Evolutionary conservation across 2,329 filamentous ascomycete genomes (phyloP).

Genomic region (Claviceps digitariae): DNA sequence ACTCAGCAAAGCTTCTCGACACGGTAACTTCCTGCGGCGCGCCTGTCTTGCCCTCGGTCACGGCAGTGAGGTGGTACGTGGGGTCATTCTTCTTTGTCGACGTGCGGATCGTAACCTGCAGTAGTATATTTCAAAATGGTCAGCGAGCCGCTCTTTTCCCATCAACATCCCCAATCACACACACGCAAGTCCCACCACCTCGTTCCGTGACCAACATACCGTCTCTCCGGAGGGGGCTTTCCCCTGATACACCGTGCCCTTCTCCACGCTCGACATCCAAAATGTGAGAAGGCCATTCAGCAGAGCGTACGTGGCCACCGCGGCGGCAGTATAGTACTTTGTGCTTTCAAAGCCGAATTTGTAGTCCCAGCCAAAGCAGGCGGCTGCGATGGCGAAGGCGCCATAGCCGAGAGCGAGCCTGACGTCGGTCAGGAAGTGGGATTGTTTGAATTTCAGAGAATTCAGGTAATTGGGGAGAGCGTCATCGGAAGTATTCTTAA

Average conservation of each 20-base stretch:
- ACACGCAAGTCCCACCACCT: background rate
- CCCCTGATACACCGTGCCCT: conserved; percentile 69
- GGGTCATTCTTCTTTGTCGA: conserved; percentile 68
- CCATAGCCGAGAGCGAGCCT: conserved; percentile 72
- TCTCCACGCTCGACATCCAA: conserved; percentile 79
- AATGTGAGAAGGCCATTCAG: conserved; percentile 67
- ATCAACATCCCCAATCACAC: background rate
- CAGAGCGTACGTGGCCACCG: conserved; percentile 65
- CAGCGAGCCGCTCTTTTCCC: background rate
- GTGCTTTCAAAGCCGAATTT: conserved; percentile 79
- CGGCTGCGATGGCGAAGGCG: conserved; percentile 66
- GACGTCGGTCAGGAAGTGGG: conserved; percentile 67
- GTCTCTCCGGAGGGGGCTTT: conserved; percentile 50
- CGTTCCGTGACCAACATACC: conserved; percentile 25
- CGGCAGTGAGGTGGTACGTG: conserved; percentile 63
- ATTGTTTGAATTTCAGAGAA: conserved; percentile 71
- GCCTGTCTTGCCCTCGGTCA: conserved; percentile 28
- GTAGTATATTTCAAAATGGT: conserved; percentile 2
- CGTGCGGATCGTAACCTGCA: conserved; percentile 58
- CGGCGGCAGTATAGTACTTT: conserved; percentile 65
- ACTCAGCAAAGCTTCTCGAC: conserved; percentile 53
- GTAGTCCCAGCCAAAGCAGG: conserved; percentile 85
- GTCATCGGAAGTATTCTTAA: conserved; percentile 95
- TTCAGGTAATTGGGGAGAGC: conserved; percentile 88
- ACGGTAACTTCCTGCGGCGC: conserved; percentile 36